Percentiles rank a stretch among this genome's conserved stretches.
phyloP scores from a whole-genome alignment of 192 early-diverging fungal genomes.

The Backusella westeae region DNA sequence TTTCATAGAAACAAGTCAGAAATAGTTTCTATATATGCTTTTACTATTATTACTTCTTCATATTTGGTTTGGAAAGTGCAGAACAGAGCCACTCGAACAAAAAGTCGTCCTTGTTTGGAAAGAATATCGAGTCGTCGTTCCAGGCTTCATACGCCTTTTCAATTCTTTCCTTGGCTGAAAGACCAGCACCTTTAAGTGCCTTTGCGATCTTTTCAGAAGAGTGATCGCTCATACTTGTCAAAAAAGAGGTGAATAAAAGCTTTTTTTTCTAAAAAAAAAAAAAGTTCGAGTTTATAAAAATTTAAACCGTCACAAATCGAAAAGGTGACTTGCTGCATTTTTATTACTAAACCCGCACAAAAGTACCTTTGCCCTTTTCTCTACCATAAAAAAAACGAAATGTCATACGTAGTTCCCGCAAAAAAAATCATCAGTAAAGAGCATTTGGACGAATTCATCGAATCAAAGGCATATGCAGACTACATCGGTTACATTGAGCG shows the following conservation, averaged over 20 bases:
- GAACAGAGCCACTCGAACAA: slow-evolving; percentile 33
- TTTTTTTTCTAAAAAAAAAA: too few relatives aligned
- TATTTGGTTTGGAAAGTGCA: slow-evolving; percentile 23
- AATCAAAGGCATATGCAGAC: slow-evolving; percentile 59
- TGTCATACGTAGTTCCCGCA: slow-evolving; percentile 36
- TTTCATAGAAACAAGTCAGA: background rate
- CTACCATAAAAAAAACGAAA: background rate
- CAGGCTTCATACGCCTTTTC: slow-evolving; percentile 21
- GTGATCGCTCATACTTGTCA: slow-evolving; percentile 5
- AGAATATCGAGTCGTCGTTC: slow-evolving; percentile 23
- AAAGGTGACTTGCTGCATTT: background rate
- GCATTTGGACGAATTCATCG: slow-evolving; percentile 77
- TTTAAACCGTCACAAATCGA: background rate
- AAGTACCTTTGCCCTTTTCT: background rate
- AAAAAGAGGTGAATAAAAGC: background rate
- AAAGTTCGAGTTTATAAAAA: too few relatives aligned
- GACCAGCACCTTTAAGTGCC: slow-evolving; percentile 34
- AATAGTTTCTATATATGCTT: background rate
- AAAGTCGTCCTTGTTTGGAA: slow-evolving; percentile 37
- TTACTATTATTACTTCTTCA: slow-evolving; percentile 23
- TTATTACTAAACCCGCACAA: background rate
- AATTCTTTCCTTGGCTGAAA: slow-evolving; percentile 24
- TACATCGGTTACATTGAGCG: slow-evolving; percentile 67
- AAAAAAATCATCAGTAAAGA: slow-evolving; percentile 80
- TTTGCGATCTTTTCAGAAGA: slow-evolving; percentile 37